Evolutionary conservation across 2,329 filamentous ascomycete species (phyloP).

Genomic region (Tolypocladium paradoxum): DNA sequence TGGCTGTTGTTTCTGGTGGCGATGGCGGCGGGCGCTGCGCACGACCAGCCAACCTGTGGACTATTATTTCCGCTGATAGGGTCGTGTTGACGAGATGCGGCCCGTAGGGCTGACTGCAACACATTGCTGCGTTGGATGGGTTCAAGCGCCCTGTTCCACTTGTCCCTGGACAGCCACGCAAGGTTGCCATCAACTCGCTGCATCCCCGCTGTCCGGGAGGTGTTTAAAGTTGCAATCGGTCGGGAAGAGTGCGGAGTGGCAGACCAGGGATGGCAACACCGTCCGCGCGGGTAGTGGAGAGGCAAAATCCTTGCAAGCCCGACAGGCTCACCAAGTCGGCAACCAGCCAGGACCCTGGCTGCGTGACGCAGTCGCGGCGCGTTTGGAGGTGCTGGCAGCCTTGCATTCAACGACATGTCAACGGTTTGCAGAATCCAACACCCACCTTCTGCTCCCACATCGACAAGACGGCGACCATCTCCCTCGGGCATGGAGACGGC

Average conservation of each 20-base stretch:
- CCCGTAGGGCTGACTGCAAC: not conserved
- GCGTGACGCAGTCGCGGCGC: not conserved
- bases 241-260: slow-evolving; percentile 1
- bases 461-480: not conserved
- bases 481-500: not conserved
- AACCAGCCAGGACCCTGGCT: not conserved
- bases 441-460: not conserved
- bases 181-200: not conserved
- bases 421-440: not conserved
- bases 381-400: not conserved
- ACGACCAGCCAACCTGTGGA: not conserved
- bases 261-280: not conserved
- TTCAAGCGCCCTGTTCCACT: not conserved
- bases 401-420: not conserved
- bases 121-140: not conserved
- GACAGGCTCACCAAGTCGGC: not conserved
- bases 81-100: not conserved
- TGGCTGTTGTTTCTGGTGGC: not conserved
- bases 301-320: slow-evolving; percentile 1
- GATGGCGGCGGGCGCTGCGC: too few relatives aligned
- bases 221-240: slow-evolving; percentile 4
- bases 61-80: not conserved
- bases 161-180: not conserved
- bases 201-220: slow-evolving; percentile 2
- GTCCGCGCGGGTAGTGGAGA: not conserved